A percentile compares a stretch with the other conserved stretches of the same genome.
Conservation (phyloP, 306 rosid genomes). For the Rosa rugosa region DNA sequence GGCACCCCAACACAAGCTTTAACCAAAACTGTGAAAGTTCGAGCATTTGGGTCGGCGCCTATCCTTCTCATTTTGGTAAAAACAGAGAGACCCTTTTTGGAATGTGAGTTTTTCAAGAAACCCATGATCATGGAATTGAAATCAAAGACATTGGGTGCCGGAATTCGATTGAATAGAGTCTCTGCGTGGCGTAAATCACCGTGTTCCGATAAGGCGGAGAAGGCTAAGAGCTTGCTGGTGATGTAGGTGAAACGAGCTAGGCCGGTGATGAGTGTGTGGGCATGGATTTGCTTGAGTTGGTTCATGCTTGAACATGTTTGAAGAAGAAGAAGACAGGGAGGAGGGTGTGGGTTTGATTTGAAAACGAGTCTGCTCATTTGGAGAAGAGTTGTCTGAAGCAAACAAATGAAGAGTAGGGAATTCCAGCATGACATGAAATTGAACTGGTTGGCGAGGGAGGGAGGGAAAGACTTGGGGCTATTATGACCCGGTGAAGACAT, state of each 20-base stretch:
- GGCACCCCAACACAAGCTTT: constrained; percentile 3
- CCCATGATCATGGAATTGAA: constrained; percentile 28
- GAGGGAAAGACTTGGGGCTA: no score
- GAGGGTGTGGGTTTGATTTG: background rate
- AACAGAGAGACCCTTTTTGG: constrained; percentile 24
- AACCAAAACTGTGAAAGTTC: constrained; percentile 21
- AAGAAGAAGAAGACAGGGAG: constrained; percentile 18
- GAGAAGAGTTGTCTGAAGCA: no score
- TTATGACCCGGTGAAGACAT: no score
- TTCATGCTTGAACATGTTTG: constrained; percentile 28
- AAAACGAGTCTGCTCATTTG: constrained; percentile 10
- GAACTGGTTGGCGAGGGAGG: no score
- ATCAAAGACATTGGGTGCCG: constrained; percentile 19
- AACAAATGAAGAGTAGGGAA: no score
- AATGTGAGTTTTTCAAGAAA: background rate
- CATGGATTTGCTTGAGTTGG: constrained; percentile 30
- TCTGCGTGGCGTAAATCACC: constrained; percentile 13
- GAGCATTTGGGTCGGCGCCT: constrained; percentile 21
- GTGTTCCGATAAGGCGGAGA: constrained; percentile 13
- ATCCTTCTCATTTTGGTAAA: constrained; percentile 22
- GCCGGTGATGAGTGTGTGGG: constrained; percentile 23
- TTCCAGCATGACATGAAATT: no score
- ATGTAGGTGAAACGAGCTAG: constrained; percentile 28
- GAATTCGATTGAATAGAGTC: constrained; percentile 5
- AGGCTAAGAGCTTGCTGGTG: constrained; percentile 27